Evolutionary conservation across 192 early-diverging fungal species (phyloP).

Genomic region (Lobosporangium transversale): DNA sequence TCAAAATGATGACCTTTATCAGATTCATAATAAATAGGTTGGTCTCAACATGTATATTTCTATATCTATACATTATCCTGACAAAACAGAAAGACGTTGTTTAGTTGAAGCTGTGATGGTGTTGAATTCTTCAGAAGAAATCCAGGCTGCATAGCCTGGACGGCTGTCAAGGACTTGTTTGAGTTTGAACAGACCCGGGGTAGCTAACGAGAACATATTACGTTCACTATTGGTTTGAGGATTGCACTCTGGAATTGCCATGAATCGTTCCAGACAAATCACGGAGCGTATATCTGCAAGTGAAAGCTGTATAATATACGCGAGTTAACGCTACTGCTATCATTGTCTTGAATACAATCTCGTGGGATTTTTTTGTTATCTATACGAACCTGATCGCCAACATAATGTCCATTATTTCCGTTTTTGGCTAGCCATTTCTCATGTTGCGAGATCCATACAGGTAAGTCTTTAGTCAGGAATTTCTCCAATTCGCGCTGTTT

Average conservation of each 20-base stretch:
- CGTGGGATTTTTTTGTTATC: no score
- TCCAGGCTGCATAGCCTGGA: conserved; percentile 23
- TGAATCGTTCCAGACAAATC: conserved; percentile 30
- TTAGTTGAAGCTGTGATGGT: conserved; percentile 33
- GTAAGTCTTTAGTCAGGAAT: conserved; percentile 24
- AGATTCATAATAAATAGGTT: no score
- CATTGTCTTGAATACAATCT: no score
- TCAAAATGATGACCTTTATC: no score
- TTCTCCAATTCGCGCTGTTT: conserved; percentile 24
- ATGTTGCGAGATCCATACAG: conserved; percentile 30
- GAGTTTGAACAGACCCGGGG: conserved; percentile 27
- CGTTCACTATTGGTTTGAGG: no score
- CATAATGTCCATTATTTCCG: conserved; percentile 21
- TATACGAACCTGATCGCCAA: conserved; percentile 33
- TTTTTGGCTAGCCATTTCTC: conserved; percentile 34
- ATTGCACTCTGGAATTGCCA: conserved; percentile 41
- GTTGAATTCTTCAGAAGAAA: conserved; percentile 26
- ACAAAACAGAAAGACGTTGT: conserved; percentile 31
- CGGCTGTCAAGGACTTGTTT: conserved; percentile 12
- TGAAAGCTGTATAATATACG: conserved; percentile 21
- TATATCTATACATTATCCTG: no score
- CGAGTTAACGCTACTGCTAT: no score
- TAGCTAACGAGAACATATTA: conserved; percentile 12
- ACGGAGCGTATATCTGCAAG: conserved; percentile 38
- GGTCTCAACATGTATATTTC: no score